These are phyloP conservation scores for Euptelea pleiosperma DNA, from an alignment of 164 flowering plant genomes.

Conservation along the genomic window DNA sequence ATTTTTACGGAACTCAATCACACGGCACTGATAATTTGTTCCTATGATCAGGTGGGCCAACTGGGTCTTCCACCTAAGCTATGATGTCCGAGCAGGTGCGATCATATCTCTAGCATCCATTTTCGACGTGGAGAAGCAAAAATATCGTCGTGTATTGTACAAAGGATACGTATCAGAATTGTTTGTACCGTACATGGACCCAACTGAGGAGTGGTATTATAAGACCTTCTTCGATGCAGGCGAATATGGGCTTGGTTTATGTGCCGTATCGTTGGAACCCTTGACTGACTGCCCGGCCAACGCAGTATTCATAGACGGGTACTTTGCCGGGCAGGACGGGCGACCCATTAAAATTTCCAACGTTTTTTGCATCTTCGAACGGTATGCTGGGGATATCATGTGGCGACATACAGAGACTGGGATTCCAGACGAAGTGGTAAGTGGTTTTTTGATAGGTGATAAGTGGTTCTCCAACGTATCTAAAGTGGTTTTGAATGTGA, in stretches of 20 bases:
- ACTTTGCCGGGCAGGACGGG: slow-evolving; percentile 33
- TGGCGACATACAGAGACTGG: slow-evolving; percentile 57
- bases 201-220: slow-evolving; percentile 52
- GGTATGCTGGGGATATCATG: slow-evolving; percentile 41
- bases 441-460: neutral
- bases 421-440: slow-evolving; percentile 41
- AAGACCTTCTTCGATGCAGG: slow-evolving; percentile 52
- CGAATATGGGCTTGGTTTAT: slow-evolving; percentile 53
- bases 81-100: slow-evolving; percentile 45
- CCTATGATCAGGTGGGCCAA: slow-evolving; percentile 64
- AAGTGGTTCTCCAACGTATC: too few relatives aligned
- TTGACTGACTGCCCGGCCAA: slow-evolving; percentile 42
- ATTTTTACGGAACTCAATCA: too few relatives aligned
- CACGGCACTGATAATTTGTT: too few relatives aligned
- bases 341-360: slow-evolving; percentile 29
- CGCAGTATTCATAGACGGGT: slow-evolving; percentile 44
- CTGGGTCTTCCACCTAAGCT: slow-evolving; percentile 54
- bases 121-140: slow-evolving; percentile 33
- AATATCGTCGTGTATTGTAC: slow-evolving; percentile 41
- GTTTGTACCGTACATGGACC: slow-evolving; percentile 69
- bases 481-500: neutral
- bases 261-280: slow-evolving; percentile 39
- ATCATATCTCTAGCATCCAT: slow-evolving; percentile 54
- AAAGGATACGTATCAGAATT: slow-evolving; percentile 52
- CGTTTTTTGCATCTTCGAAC: slow-evolving; percentile 49